Conservation (phyloP, 139 green algal species). For the Astrephomene gubernaculifera region DNA sequence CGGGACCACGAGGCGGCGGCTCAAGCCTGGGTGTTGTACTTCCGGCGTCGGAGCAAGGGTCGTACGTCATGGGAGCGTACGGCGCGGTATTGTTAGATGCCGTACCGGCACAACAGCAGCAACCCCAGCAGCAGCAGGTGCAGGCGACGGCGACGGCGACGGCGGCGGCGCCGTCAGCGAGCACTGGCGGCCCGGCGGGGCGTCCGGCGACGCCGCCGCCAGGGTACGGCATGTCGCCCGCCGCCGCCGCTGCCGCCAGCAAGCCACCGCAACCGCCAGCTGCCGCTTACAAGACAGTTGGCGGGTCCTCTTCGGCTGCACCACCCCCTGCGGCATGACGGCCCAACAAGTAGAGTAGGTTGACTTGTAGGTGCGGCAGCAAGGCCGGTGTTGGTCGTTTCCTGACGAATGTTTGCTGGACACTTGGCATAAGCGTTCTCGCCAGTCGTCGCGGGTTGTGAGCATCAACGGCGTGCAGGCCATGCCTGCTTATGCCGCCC, state of each 20-base stretch:
- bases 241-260: neutral
- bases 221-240: conserved; percentile 30
- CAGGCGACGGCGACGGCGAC: neutral
- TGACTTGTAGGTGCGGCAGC: no score
- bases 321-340: no score
- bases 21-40: conserved; percentile 18
- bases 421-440: no score
- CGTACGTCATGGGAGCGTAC: neutral
- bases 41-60: neutral
- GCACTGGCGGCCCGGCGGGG: no score
- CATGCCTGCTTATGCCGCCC: no score
- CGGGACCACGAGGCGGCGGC: neutral
- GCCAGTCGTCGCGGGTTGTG: no score
- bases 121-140: neutral
- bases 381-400: no score
- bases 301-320: neutral
- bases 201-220: conserved; percentile 2
- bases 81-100: conserved; percentile 24
- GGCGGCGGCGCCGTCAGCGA: neutral
- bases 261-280: neutral
- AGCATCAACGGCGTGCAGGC: no score
- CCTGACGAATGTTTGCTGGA: no score
- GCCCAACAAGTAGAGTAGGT: no score
- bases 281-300: neutral
- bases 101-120: conserved; percentile 5